Evolutionary conservation across 352 stramenopile species (phyloP).

Genomic region (Phytophthora rubi): DNA sequence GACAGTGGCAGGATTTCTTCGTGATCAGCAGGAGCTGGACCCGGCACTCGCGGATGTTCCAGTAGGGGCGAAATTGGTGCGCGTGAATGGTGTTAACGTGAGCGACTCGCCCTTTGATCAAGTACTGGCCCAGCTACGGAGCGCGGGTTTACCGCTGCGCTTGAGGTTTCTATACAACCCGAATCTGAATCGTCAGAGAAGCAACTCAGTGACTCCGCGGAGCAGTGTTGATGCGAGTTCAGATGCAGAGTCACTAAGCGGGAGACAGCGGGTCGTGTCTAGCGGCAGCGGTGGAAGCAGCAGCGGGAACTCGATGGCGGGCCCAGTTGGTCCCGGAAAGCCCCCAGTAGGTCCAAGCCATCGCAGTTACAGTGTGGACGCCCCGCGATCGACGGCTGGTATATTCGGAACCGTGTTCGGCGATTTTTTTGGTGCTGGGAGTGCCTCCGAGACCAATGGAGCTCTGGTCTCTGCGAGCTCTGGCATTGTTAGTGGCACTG

Average conservation of each 20-base stretch:
- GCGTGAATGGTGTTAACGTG: slow-evolving; percentile 76
- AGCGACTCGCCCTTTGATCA: slow-evolving; percentile 67
- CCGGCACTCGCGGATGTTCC: slow-evolving; percentile 60
- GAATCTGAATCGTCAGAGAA: slow-evolving; percentile 45
- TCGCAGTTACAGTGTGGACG: slow-evolving; percentile 66
- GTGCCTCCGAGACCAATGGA: slow-evolving; percentile 2
- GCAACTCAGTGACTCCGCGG: slow-evolving; percentile 10
- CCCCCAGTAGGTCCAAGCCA: slow-evolving; percentile 13
- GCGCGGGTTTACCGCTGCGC: slow-evolving; percentile 56
- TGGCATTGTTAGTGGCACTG: slow-evolving; percentile 11
- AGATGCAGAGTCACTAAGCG: slow-evolving; percentile 19
- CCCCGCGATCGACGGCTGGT: slow-evolving; percentile 43
- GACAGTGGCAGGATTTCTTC: slow-evolving; percentile 72
- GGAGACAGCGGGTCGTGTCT: slow-evolving; percentile 11
- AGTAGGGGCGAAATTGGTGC: slow-evolving; percentile 68
- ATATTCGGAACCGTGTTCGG: slow-evolving; percentile 72
- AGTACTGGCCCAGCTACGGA: slow-evolving; percentile 60
- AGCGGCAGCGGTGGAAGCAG: slow-evolving; percentile 25
- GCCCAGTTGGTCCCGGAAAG: slow-evolving; percentile 4
- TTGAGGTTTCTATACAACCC: slow-evolving; percentile 75
- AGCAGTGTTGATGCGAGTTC: slow-evolving; percentile 17
- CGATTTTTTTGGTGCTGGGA: slow-evolving; percentile 67
- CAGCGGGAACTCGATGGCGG: slow-evolving; percentile 20
- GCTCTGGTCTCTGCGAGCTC: background rate
- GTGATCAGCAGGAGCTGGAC: slow-evolving; percentile 64